Base-by-base conservation (phyloP, 306 rosid species). In the Elaeagnus macrophylla region DNA sequence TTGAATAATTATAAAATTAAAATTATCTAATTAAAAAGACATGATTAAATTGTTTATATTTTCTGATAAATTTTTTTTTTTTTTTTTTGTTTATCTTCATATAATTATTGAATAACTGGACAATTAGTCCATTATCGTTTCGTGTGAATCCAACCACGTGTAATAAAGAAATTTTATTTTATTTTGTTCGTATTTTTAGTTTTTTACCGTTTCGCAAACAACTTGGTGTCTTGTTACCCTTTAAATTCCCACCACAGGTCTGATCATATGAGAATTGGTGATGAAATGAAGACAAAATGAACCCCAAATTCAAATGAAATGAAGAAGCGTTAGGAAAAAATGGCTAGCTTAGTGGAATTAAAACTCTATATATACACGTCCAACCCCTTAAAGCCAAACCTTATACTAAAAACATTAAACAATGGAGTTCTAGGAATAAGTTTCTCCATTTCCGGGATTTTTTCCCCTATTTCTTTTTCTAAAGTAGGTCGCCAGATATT, bases 291-390 rank as follows among this genome's bases (percentile, higher is more conserved):
- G 65, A 67, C 60, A 64, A 84, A 86, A 91, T 84, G 93, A 67
- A 75, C 44, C 60, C 53, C 78, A 82, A 91, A 91, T 78, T 78
- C 79, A 91, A 77, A 87, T 87, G 87, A 82, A 87, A 86, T 82
- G 57, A 45, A 45, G 7, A 12, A 5, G n/a, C 17, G 32, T 25
- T 1, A 5, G 32, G 32, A 25, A 25, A 25, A 25, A 25, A 25
- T 25, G 49, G 49, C 8, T 45, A 7, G 49, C 15, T 3, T 45
- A 12, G 8, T 45, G 49, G 49, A 45, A 18, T 49, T 16, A 63
- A 60, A 65, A 61, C 65, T 56, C 78, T 86, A 84, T 84, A 84
- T 76, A 86, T 79, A 72, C 79, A 60, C 46, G 53, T 13, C 37
- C 72, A 65, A 14, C 56, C 51, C 38, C 67, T 41, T 16, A 2